A percentile compares a stretch with the other conserved stretches of the same genome.
Conservation (phyloP, 1,139 yeast genomes). For the Geotrichum klebahnii region DNA sequence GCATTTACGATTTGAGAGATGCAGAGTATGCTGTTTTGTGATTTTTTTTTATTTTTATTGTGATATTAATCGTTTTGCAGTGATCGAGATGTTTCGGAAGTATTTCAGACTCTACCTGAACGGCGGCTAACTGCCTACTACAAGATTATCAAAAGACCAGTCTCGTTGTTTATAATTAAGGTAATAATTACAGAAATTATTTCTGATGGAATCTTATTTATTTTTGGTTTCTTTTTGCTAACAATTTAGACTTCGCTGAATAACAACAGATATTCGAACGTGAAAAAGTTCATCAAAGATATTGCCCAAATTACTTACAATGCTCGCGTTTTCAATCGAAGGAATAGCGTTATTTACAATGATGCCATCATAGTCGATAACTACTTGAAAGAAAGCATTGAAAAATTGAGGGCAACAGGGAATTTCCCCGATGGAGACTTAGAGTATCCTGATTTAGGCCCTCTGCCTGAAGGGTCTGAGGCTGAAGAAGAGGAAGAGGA, state of each 20-base stretch:
- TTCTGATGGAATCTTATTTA: not conserved
- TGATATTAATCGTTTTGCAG: slow-evolving; percentile 21
- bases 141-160: slow-evolving; percentile 47
- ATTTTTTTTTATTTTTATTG: not conserved
- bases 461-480: slow-evolving; percentile 48
- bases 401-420: slow-evolving; percentile 47
- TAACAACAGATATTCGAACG: slow-evolving; percentile 50
- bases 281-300: slow-evolving; percentile 70
- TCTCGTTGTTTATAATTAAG: slow-evolving; percentile 46
- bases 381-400: slow-evolving; percentile 54
- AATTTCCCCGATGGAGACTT: slow-evolving; percentile 42
- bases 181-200: slow-evolving; percentile 25
- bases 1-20: slow-evolving; percentile 35
- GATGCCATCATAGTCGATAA: slow-evolving; percentile 71
- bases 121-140: slow-evolving; percentile 46
- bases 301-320: slow-evolving; percentile 84
- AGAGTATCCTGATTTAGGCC: slow-evolving; percentile 67
- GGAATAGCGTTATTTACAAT: slow-evolving; percentile 59
- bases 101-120: slow-evolving; percentile 48
- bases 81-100: slow-evolving; percentile 37
- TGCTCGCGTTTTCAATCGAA: slow-evolving; percentile 77
- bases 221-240: not conserved
- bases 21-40: slow-evolving; percentile 22
- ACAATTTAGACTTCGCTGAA: slow-evolving; percentile 43
- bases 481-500: slow-evolving; percentile 26